Percentiles rank a stretch among this genome's conserved stretches.
Evolutionary conservation across 1,284 basidiomycete genomes (phyloP).

Genomic region (Pyrrhoderma lamaoense): DNA sequence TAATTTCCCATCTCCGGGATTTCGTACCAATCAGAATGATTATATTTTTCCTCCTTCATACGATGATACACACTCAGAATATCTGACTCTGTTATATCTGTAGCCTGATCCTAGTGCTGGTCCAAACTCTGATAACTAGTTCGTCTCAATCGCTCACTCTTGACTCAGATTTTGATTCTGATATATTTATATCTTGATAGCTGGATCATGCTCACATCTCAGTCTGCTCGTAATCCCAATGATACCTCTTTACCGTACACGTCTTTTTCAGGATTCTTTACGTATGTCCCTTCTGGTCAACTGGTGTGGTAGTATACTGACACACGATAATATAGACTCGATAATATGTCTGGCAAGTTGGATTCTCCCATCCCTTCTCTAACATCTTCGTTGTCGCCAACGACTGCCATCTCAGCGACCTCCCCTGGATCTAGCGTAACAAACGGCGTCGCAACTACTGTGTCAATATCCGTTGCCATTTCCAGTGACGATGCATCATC

Average conservation of each 20-base stretch:
- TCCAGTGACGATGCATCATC: conserved; percentile 6
- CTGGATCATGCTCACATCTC: conserved; percentile 14
- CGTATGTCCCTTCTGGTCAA: conserved; percentile 3
- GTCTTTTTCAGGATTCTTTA: conserved; percentile 16
- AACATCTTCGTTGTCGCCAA: not conserved
- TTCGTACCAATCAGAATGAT: too few relatives aligned
- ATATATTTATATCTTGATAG: not conserved
- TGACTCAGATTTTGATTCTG: not conserved
- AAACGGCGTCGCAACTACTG: conserved; percentile 16
- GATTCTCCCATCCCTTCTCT: conserved; percentile 8
- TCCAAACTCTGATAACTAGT: conserved; percentile 16
- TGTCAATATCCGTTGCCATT: conserved; percentile 7
- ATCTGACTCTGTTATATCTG: too few relatives aligned
- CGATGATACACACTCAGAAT: too few relatives aligned
- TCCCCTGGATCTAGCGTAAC: not conserved
- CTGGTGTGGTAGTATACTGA: not conserved
- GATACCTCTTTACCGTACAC: conserved; percentile 10
- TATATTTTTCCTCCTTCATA: too few relatives aligned
- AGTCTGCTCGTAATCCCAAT: conserved; percentile 11
- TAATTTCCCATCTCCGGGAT: not conserved
- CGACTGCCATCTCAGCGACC: not conserved
- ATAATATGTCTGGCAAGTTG: conserved; percentile 12
- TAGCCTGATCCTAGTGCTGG: conserved; percentile 15
- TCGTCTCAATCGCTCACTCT: not conserved
- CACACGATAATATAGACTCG: not conserved